These are phyloP conservation scores for Coniochaeta hoffmannii DNA, from an alignment of 2,329 filamentous ascomycete genomes.

Conservation along the genomic window DNA sequence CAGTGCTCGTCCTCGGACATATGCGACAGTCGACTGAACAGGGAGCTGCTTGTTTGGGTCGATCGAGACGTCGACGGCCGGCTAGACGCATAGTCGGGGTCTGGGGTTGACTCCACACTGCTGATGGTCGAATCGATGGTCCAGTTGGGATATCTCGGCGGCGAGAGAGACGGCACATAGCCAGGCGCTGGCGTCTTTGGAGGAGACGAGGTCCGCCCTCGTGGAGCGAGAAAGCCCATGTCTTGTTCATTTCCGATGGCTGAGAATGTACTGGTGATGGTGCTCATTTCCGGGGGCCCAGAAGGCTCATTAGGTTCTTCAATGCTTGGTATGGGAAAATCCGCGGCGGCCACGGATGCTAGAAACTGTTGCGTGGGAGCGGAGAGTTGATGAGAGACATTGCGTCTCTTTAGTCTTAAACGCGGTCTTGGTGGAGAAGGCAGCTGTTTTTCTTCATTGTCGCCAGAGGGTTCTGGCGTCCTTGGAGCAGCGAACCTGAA, in stretches of 20 bases:
- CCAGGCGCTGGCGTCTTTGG: constrained; percentile 53
- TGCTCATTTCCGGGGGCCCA: not conserved
- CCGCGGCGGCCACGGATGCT: constrained; percentile 58
- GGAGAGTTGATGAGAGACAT: constrained; percentile 38
- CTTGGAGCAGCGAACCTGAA: constrained; percentile 33
- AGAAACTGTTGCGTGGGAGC: constrained; percentile 60
- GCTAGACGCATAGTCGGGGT: constrained; percentile 46
- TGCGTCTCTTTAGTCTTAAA: constrained; percentile 48
- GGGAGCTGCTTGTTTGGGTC: constrained; percentile 48
- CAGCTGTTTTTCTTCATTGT: constrained; percentile 27
- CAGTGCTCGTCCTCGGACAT: constrained; percentile 49
- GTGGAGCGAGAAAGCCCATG: constrained; percentile 20
- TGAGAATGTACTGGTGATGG: constrained; percentile 4
- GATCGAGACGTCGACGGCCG: constrained; percentile 53
- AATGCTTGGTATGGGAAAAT: constrained; percentile 58
- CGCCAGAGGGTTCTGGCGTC: constrained; percentile 44
- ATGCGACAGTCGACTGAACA: constrained; percentile 49
- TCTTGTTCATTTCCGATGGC: constrained; percentile 18
- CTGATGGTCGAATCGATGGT: constrained; percentile 49
- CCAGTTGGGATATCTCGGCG: constrained; percentile 49
- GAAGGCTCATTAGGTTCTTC: constrained; percentile 39
- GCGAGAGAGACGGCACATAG: constrained; percentile 32
- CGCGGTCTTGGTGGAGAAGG: constrained; percentile 46
- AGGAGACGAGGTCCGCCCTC: constrained; percentile 38
- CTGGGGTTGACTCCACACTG: constrained; percentile 48